Conservation (phyloP, 768 basidiomycete genomes). For the Suillus weaverae region DNA sequence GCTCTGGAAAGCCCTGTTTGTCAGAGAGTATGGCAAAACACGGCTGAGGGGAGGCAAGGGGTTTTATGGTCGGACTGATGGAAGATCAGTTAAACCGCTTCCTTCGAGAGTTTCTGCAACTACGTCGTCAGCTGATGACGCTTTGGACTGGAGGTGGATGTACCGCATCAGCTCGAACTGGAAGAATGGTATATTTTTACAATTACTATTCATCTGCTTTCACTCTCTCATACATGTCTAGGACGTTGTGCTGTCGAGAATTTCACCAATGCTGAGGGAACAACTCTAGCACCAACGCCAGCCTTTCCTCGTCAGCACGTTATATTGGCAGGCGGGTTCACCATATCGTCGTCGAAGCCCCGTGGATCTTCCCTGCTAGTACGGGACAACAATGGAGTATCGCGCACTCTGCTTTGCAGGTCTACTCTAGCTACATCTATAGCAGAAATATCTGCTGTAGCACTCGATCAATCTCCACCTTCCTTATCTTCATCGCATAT, state of each 20-base stretch:
- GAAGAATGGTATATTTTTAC: slow-evolving; percentile 59
- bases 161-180: slow-evolving; percentile 83
- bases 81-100: slow-evolving; percentile 56
- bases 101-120: slow-evolving; percentile 46
- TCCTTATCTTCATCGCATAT: slow-evolving; percentile 29
- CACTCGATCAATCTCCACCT: slow-evolving; percentile 74
- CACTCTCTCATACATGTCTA: slow-evolving; percentile 33
- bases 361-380: slow-evolving; percentile 16
- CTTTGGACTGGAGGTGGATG: slow-evolving; percentile 81
- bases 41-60: slow-evolving; percentile 70
- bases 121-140: slow-evolving; percentile 28
- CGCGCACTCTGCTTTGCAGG: slow-evolving; percentile 46
- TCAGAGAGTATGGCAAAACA: slow-evolving; percentile 62
- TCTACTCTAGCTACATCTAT: slow-evolving; percentile 33
- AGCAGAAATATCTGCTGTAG: slow-evolving; percentile 59
- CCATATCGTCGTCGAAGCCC: slow-evolving; percentile 44
- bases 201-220: slow-evolving; percentile 13
- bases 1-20: slow-evolving; percentile 71
- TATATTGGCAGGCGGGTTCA: slow-evolving; percentile 59
- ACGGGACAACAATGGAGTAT: slow-evolving; percentile 19
- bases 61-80: slow-evolving; percentile 55
- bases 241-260: slow-evolving; percentile 61
- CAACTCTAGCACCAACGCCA: slow-evolving; percentile 9
- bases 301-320: slow-evolving; percentile 38
- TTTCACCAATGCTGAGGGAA: slow-evolving; percentile 19